Conservation (phyloP, 768 basidiomycete genomes). For the Tricholoma terreum region DNA sequence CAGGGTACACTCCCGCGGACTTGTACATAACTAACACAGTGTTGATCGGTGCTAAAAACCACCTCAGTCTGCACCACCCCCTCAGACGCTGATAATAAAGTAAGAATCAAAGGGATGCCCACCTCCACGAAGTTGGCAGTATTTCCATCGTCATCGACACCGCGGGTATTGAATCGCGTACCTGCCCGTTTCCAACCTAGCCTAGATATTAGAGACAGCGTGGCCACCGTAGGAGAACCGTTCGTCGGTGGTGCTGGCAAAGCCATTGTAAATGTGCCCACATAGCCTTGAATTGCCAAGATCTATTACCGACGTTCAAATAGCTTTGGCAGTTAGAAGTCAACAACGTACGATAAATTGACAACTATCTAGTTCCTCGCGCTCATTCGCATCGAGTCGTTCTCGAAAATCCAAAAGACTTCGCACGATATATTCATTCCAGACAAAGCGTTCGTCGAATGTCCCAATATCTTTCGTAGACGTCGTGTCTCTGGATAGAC, state of each 20-base stretch:
- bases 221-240: slow-evolving; percentile 69
- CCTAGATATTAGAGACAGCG: slow-evolving; percentile 79
- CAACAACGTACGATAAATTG: slow-evolving; percentile 71
- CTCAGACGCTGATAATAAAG: slow-evolving; percentile 10
- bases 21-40: slow-evolving; percentile 91
- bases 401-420: slow-evolving; percentile 88
- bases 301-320: slow-evolving; percentile 43
- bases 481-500: slow-evolving; percentile 52
- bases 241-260: slow-evolving; percentile 72
- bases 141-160: slow-evolving; percentile 93
- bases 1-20: slow-evolving; percentile 93
- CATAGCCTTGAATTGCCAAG: slow-evolving; percentile 91
- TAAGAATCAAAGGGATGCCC: slow-evolving; percentile 16
- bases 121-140: slow-evolving; percentile 97
- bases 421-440: slow-evolving; percentile 90
- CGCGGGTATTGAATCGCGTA: slow-evolving; percentile 94
- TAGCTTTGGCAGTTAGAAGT: slow-evolving; percentile 6
- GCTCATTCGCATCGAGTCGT: slow-evolving; percentile 64
- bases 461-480: slow-evolving; percentile 45
- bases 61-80: slow-evolving; percentile 71
- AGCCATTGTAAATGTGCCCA: slow-evolving; percentile 77
- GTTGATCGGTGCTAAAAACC: slow-evolving; percentile 80
- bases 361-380: slow-evolving; percentile 73
- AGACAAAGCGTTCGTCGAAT: slow-evolving; percentile 88
- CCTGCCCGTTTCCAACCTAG: slow-evolving; percentile 95